Percentiles rank a stretch among this genome's conserved stretches.
phyloP scores from a whole-genome alignment of 768 basidiomycete species.

The Auricularia cornea region DNA sequence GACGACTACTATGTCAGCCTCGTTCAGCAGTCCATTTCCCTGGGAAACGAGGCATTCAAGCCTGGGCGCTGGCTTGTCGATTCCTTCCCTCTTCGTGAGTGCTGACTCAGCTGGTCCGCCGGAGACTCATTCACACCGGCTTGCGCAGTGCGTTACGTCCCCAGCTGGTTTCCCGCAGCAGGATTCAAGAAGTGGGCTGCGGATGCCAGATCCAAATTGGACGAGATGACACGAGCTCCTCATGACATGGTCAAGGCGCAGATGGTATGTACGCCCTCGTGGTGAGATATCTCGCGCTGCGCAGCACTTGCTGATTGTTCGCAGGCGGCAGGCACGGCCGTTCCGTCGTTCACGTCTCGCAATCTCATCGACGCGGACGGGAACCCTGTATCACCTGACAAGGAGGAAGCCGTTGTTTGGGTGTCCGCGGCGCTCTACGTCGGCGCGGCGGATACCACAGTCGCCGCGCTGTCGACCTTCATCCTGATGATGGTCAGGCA shows the following conservation, averaged over 20 bases:
- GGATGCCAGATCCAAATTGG: constrained; percentile 3
- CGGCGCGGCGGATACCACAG: constrained; percentile 13
- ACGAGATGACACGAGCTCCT: constrained; percentile 9
- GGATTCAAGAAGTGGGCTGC: constrained; percentile 11
- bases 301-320: background rate
- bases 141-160: constrained; percentile 10
- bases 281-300: background rate
- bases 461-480: constrained; percentile 10
- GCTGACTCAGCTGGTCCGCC: background rate
- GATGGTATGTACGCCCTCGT: constrained; percentile 8
- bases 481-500: constrained; percentile 12
- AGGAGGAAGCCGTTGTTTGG: constrained; percentile 11
- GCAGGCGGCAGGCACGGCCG: background rate
- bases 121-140: background rate
- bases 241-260: constrained; percentile 11
- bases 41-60: background rate
- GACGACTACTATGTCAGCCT: background rate
- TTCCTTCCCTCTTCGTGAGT: constrained; percentile 6
- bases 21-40: background rate
- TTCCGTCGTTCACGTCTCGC: background rate
- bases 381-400: background rate
- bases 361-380: background rate
- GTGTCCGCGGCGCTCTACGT: constrained; percentile 10
- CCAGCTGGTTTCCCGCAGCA: constrained; percentile 15
- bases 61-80: constrained; percentile 12